phyloP scores from a whole-genome alignment of 140 eudicot species.

The Flaveria floridana region DNA sequence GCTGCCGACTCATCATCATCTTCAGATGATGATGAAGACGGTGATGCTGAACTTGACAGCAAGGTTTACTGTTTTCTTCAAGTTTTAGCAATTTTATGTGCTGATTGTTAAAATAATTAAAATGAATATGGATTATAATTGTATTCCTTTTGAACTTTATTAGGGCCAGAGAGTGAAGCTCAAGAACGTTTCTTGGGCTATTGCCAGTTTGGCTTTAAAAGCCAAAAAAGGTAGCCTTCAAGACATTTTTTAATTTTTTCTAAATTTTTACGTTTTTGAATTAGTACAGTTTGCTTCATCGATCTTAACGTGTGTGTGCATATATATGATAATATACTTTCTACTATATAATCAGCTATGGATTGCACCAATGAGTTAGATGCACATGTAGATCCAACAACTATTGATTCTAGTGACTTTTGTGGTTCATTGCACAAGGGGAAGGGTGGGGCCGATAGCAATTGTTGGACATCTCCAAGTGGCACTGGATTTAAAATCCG shows the following conservation, averaged over 20 bases:
- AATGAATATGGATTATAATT: conserved; percentile 16
- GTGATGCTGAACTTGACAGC: conserved; percentile 47
- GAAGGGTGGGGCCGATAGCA: conserved; percentile 56
- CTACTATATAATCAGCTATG: conserved; percentile 38
- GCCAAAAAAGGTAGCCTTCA: conserved; percentile 50
- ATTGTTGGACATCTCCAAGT: conserved; percentile 91
- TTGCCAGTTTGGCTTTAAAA: conserved; percentile 52
- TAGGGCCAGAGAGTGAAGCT: conserved; percentile 69
- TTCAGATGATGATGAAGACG: conserved; percentile 41
- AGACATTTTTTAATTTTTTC: no score
- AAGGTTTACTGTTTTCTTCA: conserved; percentile 47
- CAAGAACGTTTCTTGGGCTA: conserved; percentile 86
- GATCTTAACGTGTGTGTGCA: not conserved
- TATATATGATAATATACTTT: not conserved
- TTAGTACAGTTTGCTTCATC: not conserved
- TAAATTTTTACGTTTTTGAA: not conserved
- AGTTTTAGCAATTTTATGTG: not conserved
- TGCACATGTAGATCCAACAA: conserved; percentile 47
- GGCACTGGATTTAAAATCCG: conserved; percentile 87
- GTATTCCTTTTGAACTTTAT: not conserved
- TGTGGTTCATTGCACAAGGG: conserved; percentile 72
- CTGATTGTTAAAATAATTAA: not conserved
- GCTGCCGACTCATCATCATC: conserved; percentile 66
- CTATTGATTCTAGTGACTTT: conserved; percentile 52
- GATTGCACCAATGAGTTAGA: conserved; percentile 49